These are phyloP conservation scores for Plectranthus barbatus DNA, from an alignment of 257 asterid genomes.

Conservation along the genomic window DNA sequence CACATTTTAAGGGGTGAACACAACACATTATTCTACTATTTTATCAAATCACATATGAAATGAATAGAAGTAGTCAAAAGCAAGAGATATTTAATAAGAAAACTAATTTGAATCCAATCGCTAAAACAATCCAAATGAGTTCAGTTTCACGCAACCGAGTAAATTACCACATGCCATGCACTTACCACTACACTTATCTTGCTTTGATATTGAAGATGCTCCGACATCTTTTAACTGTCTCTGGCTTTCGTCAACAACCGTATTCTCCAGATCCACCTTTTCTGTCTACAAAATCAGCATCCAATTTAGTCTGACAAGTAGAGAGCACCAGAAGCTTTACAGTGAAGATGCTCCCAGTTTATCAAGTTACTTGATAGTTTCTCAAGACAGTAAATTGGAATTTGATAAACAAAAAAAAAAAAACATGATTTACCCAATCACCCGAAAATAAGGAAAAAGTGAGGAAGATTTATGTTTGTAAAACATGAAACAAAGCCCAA, in stretches of 20 bases:
- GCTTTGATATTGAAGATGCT: conserved; percentile 51
- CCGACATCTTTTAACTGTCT: conserved; percentile 58
- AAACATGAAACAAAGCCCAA: neutral
- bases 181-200: conserved; percentile 81
- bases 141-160: too few relatives aligned
- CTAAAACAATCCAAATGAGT: neutral
- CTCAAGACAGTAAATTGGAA: neutral
- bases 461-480: neutral
- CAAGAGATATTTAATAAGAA: neutral
- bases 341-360: too few relatives aligned
- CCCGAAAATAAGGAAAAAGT: neutral
- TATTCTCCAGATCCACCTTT: conserved; percentile 94
- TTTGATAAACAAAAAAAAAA: neutral
- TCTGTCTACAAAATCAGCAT: conserved; percentile 58
- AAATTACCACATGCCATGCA: neutral
- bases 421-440: neutral
- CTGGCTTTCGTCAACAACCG: conserved; percentile 97
- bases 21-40: neutral
- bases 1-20: neutral
- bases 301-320: conserved; percentile 12
- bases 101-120: neutral
- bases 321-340: neutral
- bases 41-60: neutral
- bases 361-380: neutral
- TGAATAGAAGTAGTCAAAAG: neutral